Evolutionary conservation across 202 grass and related monocot genomes (phyloP), one percentile per base, ranked within the genome.

Genomic region (Eragrostis tef): DNA sequence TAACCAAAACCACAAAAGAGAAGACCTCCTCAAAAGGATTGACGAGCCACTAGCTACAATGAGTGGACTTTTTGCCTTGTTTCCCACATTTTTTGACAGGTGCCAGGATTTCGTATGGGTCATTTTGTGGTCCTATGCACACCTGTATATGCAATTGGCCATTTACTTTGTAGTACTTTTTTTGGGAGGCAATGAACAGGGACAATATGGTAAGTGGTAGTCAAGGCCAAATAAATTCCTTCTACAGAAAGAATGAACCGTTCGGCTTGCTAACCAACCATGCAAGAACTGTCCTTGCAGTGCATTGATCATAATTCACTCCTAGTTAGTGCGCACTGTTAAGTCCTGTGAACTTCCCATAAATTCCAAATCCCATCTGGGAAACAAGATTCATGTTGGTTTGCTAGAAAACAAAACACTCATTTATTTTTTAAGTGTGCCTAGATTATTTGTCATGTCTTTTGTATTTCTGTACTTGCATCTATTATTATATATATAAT

Each of bases 1-100:
- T 21, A 79, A 51, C 75, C 39, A 61, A 79, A 67, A 67, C 7
- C 2, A 24, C 54, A 58, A 45, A 50, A 27, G 69, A 62, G 54
- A 52, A 51, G 20, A 42, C 62, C 78, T 56, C 84, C 84, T 87
- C 85, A 74, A 89, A 86, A 89, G 83, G 71, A 67, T 68, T 71
- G 73, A 57, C 43, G 45, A 74, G 4, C 67, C 67, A 86, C 73
- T 47, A 20, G 14, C 20, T 58, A 21, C 27, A 74, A 86, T 83
- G 61, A 74, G 67, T 86, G 51, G 14, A 63, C 87, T 79, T 82
- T 63, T 54, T 52, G 65, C 29, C 9, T 58, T 51, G 64, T 34
- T 65, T 24, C 6, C 76, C 15, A 3, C 29, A 2, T 70, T 45
- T 56, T 48, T 50, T 21, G 22, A 39, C 46, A 26, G 3, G 25